Percentiles rank a stretch among this genome's conserved stretches.
Evolutionary conservation across 148 eudicot species (phyloP).

Genomic region (Silene uniflora): DNA sequence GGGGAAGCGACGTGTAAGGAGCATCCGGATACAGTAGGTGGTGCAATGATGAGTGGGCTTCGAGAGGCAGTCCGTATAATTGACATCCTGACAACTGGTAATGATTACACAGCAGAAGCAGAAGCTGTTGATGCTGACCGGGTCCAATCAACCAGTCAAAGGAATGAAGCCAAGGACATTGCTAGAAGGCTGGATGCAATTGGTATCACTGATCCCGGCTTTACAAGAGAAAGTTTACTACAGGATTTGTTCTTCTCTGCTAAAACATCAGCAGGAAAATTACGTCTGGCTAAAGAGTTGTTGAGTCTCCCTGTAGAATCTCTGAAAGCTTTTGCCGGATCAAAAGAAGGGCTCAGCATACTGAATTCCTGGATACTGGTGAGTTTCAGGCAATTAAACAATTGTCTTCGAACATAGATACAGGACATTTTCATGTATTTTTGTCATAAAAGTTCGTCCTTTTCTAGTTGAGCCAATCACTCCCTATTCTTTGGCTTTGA

Average conservation of each 20-base stretch:
- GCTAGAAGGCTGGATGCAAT: slow-evolving; percentile 75
- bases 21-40: slow-evolving; percentile 99
- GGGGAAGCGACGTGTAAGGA: slow-evolving; percentile 99
- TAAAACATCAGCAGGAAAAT: slow-evolving; percentile 74
- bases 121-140: slow-evolving; percentile 77
- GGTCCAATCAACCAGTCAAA: slow-evolving; percentile 66
- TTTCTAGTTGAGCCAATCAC: not conserved
- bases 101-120: slow-evolving; percentile 82
- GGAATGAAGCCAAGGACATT: slow-evolving; percentile 81
- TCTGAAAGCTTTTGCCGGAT: slow-evolving; percentile 90
- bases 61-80: slow-evolving; percentile 94
- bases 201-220: slow-evolving; percentile 46
- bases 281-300: slow-evolving; percentile 86
- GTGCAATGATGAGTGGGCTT: slow-evolving; percentile 99
- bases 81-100: slow-evolving; percentile 72
- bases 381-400: slow-evolving; percentile 14
- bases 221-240: slow-evolving; percentile 52
- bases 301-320: slow-evolving; percentile 71
- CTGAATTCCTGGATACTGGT: slow-evolving; percentile 97
- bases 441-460: not conserved
- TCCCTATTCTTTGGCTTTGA: not conserved
- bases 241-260: slow-evolving; percentile 74
- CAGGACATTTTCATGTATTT: not conserved
- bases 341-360: slow-evolving; percentile 71
- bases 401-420: slow-evolving; percentile 1